Conservation (phyloP, 1,284 basidiomycete genomes). For the Cutaneotrichosporon curvatum region DNA sequence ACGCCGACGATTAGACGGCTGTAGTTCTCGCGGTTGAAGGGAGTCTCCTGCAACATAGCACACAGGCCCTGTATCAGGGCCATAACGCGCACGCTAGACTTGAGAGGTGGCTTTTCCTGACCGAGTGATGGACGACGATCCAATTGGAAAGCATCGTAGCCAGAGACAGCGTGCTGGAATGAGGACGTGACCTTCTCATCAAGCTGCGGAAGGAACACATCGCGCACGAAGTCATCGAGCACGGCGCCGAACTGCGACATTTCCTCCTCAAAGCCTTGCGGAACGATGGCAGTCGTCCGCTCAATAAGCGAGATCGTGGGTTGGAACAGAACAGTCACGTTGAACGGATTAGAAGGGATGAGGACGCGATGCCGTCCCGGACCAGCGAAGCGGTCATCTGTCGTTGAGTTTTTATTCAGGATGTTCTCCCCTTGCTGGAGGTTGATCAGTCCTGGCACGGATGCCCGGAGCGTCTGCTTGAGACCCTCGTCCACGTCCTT, state of each 20-base stretch:
- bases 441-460: constrained; percentile 82
- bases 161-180: constrained; percentile 78
- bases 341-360: constrained; percentile 87
- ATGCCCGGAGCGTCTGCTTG: constrained; percentile 73
- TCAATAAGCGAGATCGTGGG: constrained; percentile 83
- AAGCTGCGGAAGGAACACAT: constrained; percentile 86
- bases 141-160: constrained; percentile 70
- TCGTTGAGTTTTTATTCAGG: constrained; percentile 42
- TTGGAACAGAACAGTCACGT: constrained; percentile 87
- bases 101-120: constrained; percentile 49
- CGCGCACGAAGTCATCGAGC: constrained; percentile 88
- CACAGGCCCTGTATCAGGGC: constrained; percentile 88
- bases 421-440: constrained; percentile 54
- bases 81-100: constrained; percentile 79
- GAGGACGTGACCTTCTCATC: constrained; percentile 87
- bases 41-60: constrained; percentile 84
- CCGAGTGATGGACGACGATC: constrained; percentile 20
- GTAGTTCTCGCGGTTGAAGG: constrained; percentile 92
- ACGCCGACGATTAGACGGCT: constrained; percentile 90
- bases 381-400: constrained; percentile 62
- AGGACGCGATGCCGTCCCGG: constrained; percentile 72
- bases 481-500: constrained; percentile 77
- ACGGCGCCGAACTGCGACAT: constrained; percentile 59
- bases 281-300: constrained; percentile 60
- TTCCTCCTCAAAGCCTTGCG: constrained; percentile 60